A percentile compares a stretch with the other conserved stretches of the same genome.
Conservation (phyloP, 2,329 filamentous ascomycete genomes). For the Aspergillus ochraceus region DNA sequence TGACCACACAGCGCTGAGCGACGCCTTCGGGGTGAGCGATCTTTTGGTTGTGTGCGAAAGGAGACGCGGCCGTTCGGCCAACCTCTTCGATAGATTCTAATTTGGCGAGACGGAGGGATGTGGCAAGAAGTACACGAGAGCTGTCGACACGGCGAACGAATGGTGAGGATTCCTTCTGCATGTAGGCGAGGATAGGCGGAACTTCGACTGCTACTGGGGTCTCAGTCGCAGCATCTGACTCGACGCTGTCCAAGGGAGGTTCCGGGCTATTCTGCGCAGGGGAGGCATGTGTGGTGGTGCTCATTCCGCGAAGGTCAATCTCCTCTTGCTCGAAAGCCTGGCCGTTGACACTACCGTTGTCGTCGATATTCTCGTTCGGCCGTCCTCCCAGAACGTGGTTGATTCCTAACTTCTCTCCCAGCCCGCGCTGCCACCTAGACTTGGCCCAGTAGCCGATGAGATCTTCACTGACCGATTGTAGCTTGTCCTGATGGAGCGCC, state of each 20-base stretch:
- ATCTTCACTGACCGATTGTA: constrained; percentile 89
- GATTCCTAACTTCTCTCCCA: constrained; percentile 75
- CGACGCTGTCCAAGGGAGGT: constrained; percentile 27
- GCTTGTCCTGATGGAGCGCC: constrained; percentile 72
- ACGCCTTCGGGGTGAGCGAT: constrained; percentile 81
- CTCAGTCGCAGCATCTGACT: constrained; percentile 24
- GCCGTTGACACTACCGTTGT: background rate
- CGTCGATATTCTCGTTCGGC: constrained; percentile 8
- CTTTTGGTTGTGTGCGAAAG: constrained; percentile 76
- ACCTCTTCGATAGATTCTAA: constrained; percentile 66
- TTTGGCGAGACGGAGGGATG: constrained; percentile 85
- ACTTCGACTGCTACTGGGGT: background rate
- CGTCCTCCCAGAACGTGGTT: constrained; percentile 59
- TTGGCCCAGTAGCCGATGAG: constrained; percentile 96
- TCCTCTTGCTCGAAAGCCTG: constrained; percentile 50
- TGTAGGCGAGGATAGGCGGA: constrained; percentile 77
- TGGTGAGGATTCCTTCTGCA: constrained; percentile 59
- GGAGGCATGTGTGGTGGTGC: constrained; percentile 49
- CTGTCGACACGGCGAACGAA: constrained; percentile 88
- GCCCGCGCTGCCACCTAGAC: constrained; percentile 80
- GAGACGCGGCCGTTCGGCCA: constrained; percentile 59
- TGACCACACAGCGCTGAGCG: constrained; percentile 77
- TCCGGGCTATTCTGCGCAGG: background rate
- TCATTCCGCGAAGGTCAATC: constrained; percentile 55
- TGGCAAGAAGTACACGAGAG: constrained; percentile 73